These are phyloP conservation scores for Beauveria sp. DNA, from an alignment of 2,329 filamentous ascomycete genomes.

Conservation along the genomic window DNA sequence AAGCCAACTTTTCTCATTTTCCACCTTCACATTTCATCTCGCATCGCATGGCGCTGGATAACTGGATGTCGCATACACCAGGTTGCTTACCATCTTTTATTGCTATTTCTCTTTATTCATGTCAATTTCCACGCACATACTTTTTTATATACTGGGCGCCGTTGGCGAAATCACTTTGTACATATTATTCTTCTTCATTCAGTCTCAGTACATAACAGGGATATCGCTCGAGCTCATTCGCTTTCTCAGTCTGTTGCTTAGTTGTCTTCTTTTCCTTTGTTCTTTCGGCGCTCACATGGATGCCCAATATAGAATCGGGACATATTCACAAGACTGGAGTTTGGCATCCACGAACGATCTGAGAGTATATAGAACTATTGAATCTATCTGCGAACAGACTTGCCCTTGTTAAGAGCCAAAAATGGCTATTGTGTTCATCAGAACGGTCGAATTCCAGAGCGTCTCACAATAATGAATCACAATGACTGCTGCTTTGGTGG, in stretches of 20 bases:
- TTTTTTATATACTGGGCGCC: constrained; percentile 5
- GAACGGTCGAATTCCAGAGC: neutral
- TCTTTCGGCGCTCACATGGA: constrained; percentile 21
- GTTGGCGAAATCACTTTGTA: constrained; percentile 3
- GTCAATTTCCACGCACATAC: constrained; percentile 17
- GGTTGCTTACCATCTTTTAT: constrained; percentile 4
- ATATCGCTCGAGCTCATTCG: neutral
- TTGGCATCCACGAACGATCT: neutral
- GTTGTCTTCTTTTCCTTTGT: constrained; percentile 11
- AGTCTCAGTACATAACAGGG: neutral
- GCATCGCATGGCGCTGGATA: constrained; percentile 9
- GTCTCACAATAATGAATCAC: neutral
- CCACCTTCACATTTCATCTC: neutral
- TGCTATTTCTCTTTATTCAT: constrained; percentile 3
- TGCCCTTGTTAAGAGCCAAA: neutral
- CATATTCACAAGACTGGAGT: constrained; percentile 14
- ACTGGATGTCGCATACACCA: constrained; percentile 3
- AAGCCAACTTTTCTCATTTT: neutral
- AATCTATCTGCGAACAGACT: neutral
- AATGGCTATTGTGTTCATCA: neutral
- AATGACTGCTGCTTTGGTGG: neutral
- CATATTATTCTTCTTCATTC: constrained; percentile 5
- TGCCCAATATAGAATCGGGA: constrained; percentile 25
- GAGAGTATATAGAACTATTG: neutral
- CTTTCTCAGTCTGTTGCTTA: constrained; percentile 10